Evolutionary conservation across 495 filamentous ascomycete species (phyloP).

Genomic region (Pyrenopolyporus hunteri): DNA sequence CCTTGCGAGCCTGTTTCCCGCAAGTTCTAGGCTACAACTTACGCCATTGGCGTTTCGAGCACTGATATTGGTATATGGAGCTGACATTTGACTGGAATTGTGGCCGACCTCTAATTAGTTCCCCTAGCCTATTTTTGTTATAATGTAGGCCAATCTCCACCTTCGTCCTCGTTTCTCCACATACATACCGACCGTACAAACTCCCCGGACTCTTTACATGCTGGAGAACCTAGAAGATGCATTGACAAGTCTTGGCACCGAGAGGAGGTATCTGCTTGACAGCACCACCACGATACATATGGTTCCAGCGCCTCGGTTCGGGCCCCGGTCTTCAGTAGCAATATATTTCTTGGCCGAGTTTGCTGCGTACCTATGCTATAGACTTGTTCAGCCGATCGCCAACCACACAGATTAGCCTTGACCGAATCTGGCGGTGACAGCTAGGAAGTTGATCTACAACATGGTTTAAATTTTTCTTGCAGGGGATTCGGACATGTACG

Average conservation of each 20-base stretch:
- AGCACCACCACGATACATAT: neutral
- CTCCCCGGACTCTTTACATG: neutral
- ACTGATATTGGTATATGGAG: slow-evolving; percentile 6
- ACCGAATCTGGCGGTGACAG: neutral
- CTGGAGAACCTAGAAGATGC: slow-evolving; percentile 27
- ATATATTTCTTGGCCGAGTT: slow-evolving; percentile 11
- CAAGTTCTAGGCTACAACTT: neutral
- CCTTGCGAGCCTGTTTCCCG: slow-evolving; percentile 10
- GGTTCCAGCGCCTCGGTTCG: slow-evolving; percentile 25
- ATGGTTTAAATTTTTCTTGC: too few relatives aligned
- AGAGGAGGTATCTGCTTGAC: neutral
- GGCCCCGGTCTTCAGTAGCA: slow-evolving; percentile 12
- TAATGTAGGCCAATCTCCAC: slow-evolving; percentile 3
- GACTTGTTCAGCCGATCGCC: neutral
- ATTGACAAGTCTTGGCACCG: slow-evolving; percentile 20
- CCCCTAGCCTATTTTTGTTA: neutral
- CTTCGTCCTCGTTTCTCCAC: slow-evolving; percentile 11
- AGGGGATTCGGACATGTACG: too few relatives aligned
- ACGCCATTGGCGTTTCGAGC: neutral
- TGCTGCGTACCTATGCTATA: neutral
- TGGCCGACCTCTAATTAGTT: slow-evolving; percentile 10
- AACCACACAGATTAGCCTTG: neutral
- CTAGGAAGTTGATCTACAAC: neutral
- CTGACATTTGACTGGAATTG: slow-evolving; percentile 10
- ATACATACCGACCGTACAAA: slow-evolving; percentile 4